Evolutionary conservation across 495 filamentous ascomycete genomes (phyloP).

Genomic region (Cercophora samala): DNA sequence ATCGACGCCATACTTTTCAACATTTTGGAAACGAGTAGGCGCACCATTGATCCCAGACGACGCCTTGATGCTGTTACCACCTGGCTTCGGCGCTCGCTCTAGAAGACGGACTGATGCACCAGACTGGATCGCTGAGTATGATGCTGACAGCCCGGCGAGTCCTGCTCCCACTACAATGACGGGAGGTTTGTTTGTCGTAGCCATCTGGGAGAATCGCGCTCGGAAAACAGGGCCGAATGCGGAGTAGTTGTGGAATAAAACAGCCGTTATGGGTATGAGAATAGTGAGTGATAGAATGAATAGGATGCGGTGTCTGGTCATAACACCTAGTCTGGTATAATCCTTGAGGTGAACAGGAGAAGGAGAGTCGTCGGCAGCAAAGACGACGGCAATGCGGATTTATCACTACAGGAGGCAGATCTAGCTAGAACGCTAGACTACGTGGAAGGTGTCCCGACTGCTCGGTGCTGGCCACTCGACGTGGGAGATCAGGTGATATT

Average conservation of each 20-base stretch:
- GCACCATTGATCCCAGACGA: slow-evolving; percentile 62
- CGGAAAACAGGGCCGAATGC: slow-evolving; percentile 5
- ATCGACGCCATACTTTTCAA: slow-evolving; percentile 27
- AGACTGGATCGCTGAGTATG: slow-evolving; percentile 45
- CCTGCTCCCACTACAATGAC: slow-evolving; percentile 53
- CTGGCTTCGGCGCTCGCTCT: slow-evolving; percentile 53
- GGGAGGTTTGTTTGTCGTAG: slow-evolving; percentile 11
- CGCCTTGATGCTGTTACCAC: slow-evolving; percentile 62
- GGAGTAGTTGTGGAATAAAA: slow-evolving; percentile 18
- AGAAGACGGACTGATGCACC: slow-evolving; percentile 48
- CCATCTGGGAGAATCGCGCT: slow-evolving; percentile 1
- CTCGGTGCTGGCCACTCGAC: not conserved
- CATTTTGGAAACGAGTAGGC: slow-evolving; percentile 49
- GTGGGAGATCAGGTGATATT: slow-evolving; percentile 16
- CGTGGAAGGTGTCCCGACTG: not conserved
- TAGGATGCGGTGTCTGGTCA: slow-evolving; percentile 18
- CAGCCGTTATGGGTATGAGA: slow-evolving; percentile 19
- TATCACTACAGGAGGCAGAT: not conserved
- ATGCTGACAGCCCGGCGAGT: slow-evolving; percentile 50
- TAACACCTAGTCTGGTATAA: not conserved
- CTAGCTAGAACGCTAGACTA: not conserved
- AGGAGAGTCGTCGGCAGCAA: not conserved
- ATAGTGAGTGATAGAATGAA: slow-evolving; percentile 18
- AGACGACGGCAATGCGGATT: not conserved
- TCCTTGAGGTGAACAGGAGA: not conserved